Evolutionary conservation across 495 filamentous ascomycete species (phyloP).

Genomic region (Entonaema liquescens): DNA sequence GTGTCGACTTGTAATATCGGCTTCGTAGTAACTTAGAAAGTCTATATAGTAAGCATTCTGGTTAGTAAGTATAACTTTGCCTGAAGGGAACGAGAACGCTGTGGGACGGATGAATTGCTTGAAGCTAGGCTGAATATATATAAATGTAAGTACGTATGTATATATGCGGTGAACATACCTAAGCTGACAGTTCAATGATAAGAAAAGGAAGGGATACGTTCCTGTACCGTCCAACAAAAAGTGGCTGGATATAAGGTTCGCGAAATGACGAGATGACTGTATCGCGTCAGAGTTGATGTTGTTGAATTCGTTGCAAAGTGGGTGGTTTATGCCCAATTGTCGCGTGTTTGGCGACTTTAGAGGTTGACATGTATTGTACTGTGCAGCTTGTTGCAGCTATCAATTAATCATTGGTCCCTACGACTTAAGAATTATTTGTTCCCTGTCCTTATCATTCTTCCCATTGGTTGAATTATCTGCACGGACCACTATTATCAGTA

Average conservation of each 20-base stretch:
- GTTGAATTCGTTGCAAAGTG: conserved; percentile 8
- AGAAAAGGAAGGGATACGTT: background rate
- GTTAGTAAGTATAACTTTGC: conserved; percentile 9
- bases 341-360: conserved; percentile 25
- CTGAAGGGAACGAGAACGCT: background rate
- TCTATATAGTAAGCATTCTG: conserved; percentile 1
- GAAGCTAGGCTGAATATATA: too few relatives aligned
- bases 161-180: conserved; percentile 19
- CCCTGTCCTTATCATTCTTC: background rate
- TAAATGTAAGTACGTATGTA: background rate
- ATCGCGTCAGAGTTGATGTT: background rate
- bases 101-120: background rate
- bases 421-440: conserved; percentile 13
- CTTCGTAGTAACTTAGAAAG: background rate
- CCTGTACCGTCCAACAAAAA: background rate
- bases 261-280: background rate
- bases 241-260: background rate
- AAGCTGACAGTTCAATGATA: conserved; percentile 1
- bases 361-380: conserved; percentile 9
- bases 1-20: conserved; percentile 6
- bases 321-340: conserved; percentile 35
- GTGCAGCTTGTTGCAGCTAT: background rate
- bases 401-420: conserved; percentile 23
- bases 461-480: conserved; percentile 2
- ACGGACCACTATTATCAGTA: background rate